phyloP scores from a whole-genome alignment of 257 asterid species.

The Nicotiana noctiflora region DNA sequence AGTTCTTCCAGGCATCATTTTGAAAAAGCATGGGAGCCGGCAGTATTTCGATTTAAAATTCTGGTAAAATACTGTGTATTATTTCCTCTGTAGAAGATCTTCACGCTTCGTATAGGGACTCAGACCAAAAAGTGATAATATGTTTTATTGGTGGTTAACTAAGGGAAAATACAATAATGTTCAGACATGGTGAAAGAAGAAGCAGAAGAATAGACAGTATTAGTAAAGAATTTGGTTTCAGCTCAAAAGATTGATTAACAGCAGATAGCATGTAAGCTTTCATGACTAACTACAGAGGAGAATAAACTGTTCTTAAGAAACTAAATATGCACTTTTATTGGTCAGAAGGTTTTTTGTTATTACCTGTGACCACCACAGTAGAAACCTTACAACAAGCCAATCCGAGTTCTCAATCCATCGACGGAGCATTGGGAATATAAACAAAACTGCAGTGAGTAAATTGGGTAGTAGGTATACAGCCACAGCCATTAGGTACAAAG shows the following conservation, averaged over 20 bases:
- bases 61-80: neutral
- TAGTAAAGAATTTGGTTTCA: neutral
- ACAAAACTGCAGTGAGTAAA: conserved; percentile 56
- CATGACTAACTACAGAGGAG: neutral
- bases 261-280: neutral
- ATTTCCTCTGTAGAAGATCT: conserved; percentile 1
- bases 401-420: conserved; percentile 96
- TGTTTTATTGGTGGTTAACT: conserved; percentile 4
- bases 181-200: neutral
- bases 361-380: conserved; percentile 99
- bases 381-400: conserved; percentile 78
- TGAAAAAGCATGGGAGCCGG: neutral
- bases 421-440: conserved; percentile 87
- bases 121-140: neutral
- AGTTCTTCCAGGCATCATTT: neutral
- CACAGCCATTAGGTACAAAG: conserved; percentile 71
- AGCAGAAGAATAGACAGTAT: neutral
- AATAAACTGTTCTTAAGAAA: neutral
- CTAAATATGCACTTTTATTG: neutral
- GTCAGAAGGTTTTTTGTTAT: neutral
- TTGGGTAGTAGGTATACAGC: conserved; percentile 77
- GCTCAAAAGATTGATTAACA: neutral
- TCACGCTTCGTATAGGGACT: neutral
- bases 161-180: neutral
- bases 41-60: neutral